Evolutionary conservation across 2,329 filamentous ascomycete species (phyloP).

Genomic region (Curvularia sp.): DNA sequence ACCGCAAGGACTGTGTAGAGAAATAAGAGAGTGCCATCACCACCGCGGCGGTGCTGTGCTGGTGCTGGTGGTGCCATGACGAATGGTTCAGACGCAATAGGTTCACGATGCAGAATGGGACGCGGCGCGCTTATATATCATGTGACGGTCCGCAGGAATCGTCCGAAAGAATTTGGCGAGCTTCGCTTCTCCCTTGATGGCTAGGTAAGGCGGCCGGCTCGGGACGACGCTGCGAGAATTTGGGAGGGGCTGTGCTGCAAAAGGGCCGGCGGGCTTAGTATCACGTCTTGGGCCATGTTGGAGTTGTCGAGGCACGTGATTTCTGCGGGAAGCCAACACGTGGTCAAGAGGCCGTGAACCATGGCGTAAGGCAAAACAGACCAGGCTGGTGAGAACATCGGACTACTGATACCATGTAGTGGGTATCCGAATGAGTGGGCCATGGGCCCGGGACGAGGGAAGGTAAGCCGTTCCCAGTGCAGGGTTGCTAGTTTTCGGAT

Average conservation of each 20-base stretch:
- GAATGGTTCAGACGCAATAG: background rate
- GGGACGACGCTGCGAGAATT: background rate
- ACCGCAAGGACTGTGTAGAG: constrained; percentile 7
- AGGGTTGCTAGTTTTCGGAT: constrained; percentile 5
- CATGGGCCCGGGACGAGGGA: background rate
- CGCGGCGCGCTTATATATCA: background rate
- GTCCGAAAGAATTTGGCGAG: constrained; percentile 1
- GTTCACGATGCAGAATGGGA: background rate
- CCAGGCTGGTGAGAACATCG: background rate
- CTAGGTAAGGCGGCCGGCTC: background rate
- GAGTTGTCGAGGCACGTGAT: background rate
- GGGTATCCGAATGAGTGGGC: background rate
- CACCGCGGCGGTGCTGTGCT: constrained; percentile 14
- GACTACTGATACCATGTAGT: background rate
- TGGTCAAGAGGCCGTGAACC: background rate
- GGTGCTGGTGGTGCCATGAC: constrained; percentile 15
- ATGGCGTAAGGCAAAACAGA: background rate
- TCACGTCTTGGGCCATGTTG: background rate
- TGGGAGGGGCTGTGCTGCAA: background rate
- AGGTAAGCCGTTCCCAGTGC: background rate
- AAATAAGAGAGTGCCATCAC: constrained; percentile 17
- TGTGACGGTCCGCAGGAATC: background rate
- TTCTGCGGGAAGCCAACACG: background rate
- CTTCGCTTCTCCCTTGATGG: background rate
- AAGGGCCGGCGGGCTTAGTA: background rate